These are phyloP conservation scores for Camelina laxa DNA, from an alignment of 345 rosid species.

Conservation along the genomic window DNA sequence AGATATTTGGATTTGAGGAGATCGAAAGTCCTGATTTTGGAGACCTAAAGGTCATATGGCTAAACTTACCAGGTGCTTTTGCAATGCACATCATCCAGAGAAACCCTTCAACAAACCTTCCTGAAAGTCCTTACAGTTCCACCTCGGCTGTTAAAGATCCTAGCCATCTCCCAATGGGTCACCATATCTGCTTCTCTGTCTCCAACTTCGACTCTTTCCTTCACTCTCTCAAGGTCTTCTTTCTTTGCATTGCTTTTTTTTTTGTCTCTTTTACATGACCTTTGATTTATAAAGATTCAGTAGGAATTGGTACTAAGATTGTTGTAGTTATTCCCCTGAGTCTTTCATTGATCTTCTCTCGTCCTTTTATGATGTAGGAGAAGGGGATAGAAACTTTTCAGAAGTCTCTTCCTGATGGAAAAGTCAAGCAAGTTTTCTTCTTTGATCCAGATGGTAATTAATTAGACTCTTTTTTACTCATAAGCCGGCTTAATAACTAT, in stretches of 20 bases:
- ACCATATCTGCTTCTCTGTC: constrained; percentile 82
- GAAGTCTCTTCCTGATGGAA: constrained; percentile 66
- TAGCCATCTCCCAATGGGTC: constrained; percentile 76
- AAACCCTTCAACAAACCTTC: constrained; percentile 65
- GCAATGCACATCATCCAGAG: constrained; percentile 80
- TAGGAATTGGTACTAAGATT: neutral
- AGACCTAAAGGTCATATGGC: constrained; percentile 80
- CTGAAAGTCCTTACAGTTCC: constrained; percentile 86
- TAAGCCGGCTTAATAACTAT: neutral
- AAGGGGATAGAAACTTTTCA: constrained; percentile 77
- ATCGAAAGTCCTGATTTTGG: constrained; percentile 72
- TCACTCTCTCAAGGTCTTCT: constrained; percentile 62
- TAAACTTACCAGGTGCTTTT: constrained; percentile 66
- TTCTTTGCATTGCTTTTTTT: constrained; percentile 1
- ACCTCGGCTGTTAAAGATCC: constrained; percentile 61
- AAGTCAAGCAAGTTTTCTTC: constrained; percentile 88
- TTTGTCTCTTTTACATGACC: neutral
- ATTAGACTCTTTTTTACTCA: neutral
- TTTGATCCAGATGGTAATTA: constrained; percentile 89
- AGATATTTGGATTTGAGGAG: constrained; percentile 87
- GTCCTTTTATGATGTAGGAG: constrained; percentile 56
- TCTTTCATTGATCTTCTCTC: neutral
- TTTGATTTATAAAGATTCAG: neutral
- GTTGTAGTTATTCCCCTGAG: neutral
- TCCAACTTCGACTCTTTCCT: constrained; percentile 76